Base-by-base conservation (phyloP, 495 filamentous ascomycete genomes). In the Jackrogersella minutella region DNA sequence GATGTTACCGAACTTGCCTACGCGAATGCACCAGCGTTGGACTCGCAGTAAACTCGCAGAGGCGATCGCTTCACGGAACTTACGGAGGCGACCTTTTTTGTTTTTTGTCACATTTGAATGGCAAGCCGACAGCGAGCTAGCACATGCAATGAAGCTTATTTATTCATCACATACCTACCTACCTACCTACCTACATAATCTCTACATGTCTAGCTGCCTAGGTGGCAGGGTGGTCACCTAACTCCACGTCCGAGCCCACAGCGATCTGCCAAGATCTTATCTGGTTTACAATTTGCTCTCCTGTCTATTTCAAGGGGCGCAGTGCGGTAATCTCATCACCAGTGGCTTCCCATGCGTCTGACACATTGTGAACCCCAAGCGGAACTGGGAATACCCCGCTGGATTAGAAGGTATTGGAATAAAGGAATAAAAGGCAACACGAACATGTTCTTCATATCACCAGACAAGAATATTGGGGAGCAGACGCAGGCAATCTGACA, bases 1-100 rank as follows among this genome's bases (percentile, higher is more conserved):
- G 37, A 57, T 44, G 53, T 26, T 64, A 52, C 61, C 50, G 24
- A 56, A 64, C 44, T 52, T 64, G 43, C 44, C 22, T 58, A 52
- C 44, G 53, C 59, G 50, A 62, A 39, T 47, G 51, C 59, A 40
- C 31, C 59, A 55, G 5, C 36, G 33, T 30, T 43, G 24, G 16
- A 51, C 24, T 49, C 36, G 61, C 53, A 58, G 52, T 43, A 17
- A 28, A 51, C 34, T 49, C 36, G 61, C 53, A 51, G 52, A 51
- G 13, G 28, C 28, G 49, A 43, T 58, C 52, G 33, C 9, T 33
- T 13, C 7, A 40, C 44, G 41, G 41, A 36, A 64, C 28, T 10
- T 13, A 44, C 53, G 36, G 53, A 58, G 51, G 52, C 36, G 17
- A 43, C 19, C 26, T 52, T 14, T 37, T 37, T 37, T 50, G 7